phyloP scores from a whole-genome alignment of 192 early-diverging fungal species.

The Lobosporangium transversale region DNA sequence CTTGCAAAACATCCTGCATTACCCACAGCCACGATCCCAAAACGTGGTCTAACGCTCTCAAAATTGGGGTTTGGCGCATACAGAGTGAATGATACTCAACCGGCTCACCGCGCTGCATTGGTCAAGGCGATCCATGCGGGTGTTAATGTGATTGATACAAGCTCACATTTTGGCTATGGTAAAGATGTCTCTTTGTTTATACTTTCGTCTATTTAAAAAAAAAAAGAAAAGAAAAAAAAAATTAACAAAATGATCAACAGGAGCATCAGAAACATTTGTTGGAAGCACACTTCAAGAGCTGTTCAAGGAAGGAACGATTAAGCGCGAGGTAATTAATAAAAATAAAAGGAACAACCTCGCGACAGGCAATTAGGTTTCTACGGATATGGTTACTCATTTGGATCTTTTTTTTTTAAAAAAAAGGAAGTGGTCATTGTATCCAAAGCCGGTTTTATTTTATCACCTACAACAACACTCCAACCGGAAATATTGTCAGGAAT shows the following conservation, averaged over 20 bases:
- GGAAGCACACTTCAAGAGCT: slow-evolving; percentile 57
- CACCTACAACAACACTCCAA: slow-evolving; percentile 6
- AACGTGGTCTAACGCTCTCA: slow-evolving; percentile 58
- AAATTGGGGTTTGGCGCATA: slow-evolving; percentile 76
- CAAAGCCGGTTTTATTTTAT: slow-evolving; percentile 62
- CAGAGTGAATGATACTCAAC: slow-evolving; percentile 55
- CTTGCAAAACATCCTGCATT: slow-evolving; percentile 23
- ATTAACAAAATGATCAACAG: slow-evolving; percentile 18
- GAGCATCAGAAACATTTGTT: slow-evolving; percentile 66
- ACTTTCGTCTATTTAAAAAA: background rate
- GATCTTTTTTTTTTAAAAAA: background rate
- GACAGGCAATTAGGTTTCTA: background rate
- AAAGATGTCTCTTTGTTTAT: background rate
- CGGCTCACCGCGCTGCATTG: slow-evolving; percentile 60
- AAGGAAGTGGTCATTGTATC: slow-evolving; percentile 58
- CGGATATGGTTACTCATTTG: background rate
- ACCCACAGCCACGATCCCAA: slow-evolving; percentile 53
- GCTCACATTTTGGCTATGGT: slow-evolving; percentile 77
- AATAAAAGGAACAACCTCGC: background rate
- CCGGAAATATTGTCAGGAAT: background rate
- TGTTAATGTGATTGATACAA: slow-evolving; percentile 81
- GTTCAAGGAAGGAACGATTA: slow-evolving; percentile 42
- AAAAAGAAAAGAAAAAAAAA: background rate
- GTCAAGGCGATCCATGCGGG: slow-evolving; percentile 64
- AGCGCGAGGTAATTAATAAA: slow-evolving; percentile 58